Base-by-base conservation (phyloP, 805 yeast species). In the Saccharomycopsis fermentans region DNA sequence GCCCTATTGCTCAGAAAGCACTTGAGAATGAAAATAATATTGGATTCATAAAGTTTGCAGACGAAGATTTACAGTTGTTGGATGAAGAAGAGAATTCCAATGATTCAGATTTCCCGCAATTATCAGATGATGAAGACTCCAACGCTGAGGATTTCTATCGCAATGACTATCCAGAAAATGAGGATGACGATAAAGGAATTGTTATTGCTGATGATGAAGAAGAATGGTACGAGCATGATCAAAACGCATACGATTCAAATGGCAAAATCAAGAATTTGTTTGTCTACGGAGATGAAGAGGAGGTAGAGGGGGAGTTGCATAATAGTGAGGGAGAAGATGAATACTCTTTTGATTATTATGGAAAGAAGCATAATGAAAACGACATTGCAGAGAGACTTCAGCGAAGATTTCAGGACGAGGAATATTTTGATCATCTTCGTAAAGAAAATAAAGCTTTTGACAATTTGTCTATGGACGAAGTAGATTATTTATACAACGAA, bases 111-210 rank as follows among this genome's bases (percentile, higher is more conserved):
- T 27, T 21, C 12, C 50, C n/a, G 24, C 70, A 65, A 9, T 65
- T 70, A 9, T 78, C 89, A 0, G 94, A 86, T 63, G 90, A 87
- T 65, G 92, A 87, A 62, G 95, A 87, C 67, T 86, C 94, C 0
- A 87, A 87, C 67, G 96, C 96, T 21, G 99, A 92, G 72, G 90
- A 87, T 58, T 91, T 84, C 67, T 92, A 92, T 68, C 82, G 83
- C 65, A 92, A 94, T 70, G 98, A 92, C 67, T 92, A 92, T 67
- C 98, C 98, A 0, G 96, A 90, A 52, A 97, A 91, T 67, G 97
- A 90, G 63, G 92, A 87, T 65, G 90, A 82, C 9, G 83, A 73
- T 64, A 53, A 63, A 57, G 69, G 76, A 0, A 64, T 74, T 24
- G 62, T 72, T 3, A 68, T 70, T 51, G 73, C 73, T 11, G 71